These are phyloP conservation scores for Leishmania gerbilli DNA, from an alignment of 208 protist genomes.

Conservation along the genomic window DNA sequence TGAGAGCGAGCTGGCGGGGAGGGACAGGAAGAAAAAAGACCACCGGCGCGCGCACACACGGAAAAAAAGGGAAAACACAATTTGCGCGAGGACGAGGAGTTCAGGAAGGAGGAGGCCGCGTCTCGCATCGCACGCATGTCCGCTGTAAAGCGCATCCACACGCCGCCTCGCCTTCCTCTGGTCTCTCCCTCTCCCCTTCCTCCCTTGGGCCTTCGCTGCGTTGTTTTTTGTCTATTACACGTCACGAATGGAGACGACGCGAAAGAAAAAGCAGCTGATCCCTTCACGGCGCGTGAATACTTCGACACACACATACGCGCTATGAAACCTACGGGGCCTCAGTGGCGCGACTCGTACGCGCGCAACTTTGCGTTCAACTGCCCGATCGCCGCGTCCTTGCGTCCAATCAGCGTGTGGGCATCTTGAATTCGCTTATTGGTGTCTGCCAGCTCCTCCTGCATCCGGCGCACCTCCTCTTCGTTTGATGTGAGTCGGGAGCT, in stretches of 20 bases:
- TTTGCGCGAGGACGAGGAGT: not conserved
- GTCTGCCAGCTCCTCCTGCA: conserved; percentile 80
- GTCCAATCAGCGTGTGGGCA: conserved; percentile 74
- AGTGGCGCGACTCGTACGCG: conserved; percentile 70
- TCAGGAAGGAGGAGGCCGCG: not conserved
- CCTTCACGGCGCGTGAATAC: not conserved
- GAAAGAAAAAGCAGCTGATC: not conserved
- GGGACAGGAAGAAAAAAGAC: not conserved
- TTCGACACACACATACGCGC: not conserved
- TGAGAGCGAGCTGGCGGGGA: not conserved
- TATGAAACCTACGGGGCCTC: not conserved
- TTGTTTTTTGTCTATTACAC: not conserved
- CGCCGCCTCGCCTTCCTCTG: not conserved
- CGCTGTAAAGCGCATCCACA: not conserved
- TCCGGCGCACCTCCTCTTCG: conserved; percentile 73
- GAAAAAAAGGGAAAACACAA: not conserved
- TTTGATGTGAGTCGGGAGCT: conserved; percentile 63
- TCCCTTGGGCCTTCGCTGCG: not conserved
- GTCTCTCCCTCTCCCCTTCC: not conserved
- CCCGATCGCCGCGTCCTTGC: conserved; percentile 81
- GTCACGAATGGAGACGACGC: not conserved
- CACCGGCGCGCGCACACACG: not conserved
- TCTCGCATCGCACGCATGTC: not conserved
- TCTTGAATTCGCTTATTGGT: conserved; percentile 73
- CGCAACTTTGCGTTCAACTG: conserved; percentile 83